Evolutionary conservation across 1,284 basidiomycete species (phyloP).

Genomic region (Fistulina hepatica): DNA sequence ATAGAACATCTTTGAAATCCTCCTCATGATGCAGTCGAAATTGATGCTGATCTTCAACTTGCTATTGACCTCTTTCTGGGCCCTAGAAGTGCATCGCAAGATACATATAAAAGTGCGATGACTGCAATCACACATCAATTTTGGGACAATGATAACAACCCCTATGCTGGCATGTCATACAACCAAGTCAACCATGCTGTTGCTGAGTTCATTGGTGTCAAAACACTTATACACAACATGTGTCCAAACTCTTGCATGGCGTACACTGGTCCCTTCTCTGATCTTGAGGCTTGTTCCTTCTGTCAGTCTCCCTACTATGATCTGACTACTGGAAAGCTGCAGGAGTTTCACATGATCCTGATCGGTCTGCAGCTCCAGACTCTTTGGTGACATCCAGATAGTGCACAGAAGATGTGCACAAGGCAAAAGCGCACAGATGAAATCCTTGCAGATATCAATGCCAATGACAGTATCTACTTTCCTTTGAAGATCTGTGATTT

Average conservation of each 20-base stretch:
- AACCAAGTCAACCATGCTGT: slow-evolving; percentile 1
- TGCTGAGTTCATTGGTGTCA: slow-evolving; percentile 6
- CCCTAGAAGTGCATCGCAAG: slow-evolving; percentile 4
- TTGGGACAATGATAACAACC: no score
- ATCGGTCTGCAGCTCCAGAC: slow-evolving; percentile 14
- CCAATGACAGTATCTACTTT: slow-evolving; percentile 3
- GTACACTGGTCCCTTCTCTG: slow-evolving; percentile 5
- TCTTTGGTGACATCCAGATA: slow-evolving; percentile 12
- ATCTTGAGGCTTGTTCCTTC: slow-evolving; percentile 4
- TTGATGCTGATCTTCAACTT: slow-evolving; percentile 18
- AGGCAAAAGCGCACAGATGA: no score
- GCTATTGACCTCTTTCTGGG: slow-evolving; percentile 21
- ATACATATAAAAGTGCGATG: background rate
- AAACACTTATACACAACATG: slow-evolving; percentile 6
- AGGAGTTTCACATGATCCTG: slow-evolving; percentile 12
- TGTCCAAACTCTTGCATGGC: slow-evolving; percentile 5
- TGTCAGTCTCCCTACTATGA: slow-evolving; percentile 10
- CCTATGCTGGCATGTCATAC: no score
- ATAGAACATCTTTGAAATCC: slow-evolving; percentile 22
- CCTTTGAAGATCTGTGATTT: slow-evolving; percentile 12
- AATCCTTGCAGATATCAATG: slow-evolving; percentile 9
- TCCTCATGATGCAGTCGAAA: slow-evolving; percentile 11
- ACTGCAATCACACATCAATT: no score
- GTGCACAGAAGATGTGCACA: slow-evolving; percentile 12
- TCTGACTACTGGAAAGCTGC: slow-evolving; percentile 7